phyloP scores from a whole-genome alignment of 805 yeast genomes.

The Lipomyces yamanashiensis region DNA sequence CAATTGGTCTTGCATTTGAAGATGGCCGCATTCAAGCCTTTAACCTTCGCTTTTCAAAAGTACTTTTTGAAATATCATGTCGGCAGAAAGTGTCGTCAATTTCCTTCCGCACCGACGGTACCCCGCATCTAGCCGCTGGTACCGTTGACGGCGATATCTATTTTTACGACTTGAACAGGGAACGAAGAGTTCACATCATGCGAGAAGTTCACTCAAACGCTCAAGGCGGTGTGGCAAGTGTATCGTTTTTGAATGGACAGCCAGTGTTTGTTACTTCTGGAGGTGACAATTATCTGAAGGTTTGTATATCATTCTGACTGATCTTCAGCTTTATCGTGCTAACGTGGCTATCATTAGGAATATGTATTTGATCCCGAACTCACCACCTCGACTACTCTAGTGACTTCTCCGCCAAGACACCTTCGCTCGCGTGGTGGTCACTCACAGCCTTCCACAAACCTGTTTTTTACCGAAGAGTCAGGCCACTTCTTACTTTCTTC shows the following conservation, averaged over 20 bases:
- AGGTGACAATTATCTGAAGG: slow-evolving; percentile 81
- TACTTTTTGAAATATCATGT: slow-evolving; percentile 53
- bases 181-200: slow-evolving; percentile 74
- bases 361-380: slow-evolving; percentile 91
- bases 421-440: slow-evolving; percentile 98
- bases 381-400: slow-evolving; percentile 55
- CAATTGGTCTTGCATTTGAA: slow-evolving; percentile 75
- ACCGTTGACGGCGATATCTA: slow-evolving; percentile 78
- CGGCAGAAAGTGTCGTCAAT: slow-evolving; percentile 56
- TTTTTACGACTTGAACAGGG: slow-evolving; percentile 79
- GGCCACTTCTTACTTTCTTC: slow-evolving; percentile 87
- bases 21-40: slow-evolving; percentile 68
- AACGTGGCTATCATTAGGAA: slow-evolving; percentile 50
- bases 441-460: slow-evolving; percentile 79
- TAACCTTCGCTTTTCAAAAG: slow-evolving; percentile 68
- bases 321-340: neutral
- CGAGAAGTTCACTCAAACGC: slow-evolving; percentile 68
- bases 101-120: slow-evolving; percentile 89
- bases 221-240: slow-evolving; percentile 75
- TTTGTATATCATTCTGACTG: slow-evolving; percentile 7
- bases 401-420: slow-evolving; percentile 86
- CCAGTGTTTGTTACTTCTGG: slow-evolving; percentile 89
- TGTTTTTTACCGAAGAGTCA: slow-evolving; percentile 75
- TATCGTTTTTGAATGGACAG: slow-evolving; percentile 83
- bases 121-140: slow-evolving; percentile 80